Evolutionary conservation across 2,329 filamentous ascomycete genomes (phyloP), one percentile per base, ranked within the genome.

Genomic region (Colletotrichum lini): DNA sequence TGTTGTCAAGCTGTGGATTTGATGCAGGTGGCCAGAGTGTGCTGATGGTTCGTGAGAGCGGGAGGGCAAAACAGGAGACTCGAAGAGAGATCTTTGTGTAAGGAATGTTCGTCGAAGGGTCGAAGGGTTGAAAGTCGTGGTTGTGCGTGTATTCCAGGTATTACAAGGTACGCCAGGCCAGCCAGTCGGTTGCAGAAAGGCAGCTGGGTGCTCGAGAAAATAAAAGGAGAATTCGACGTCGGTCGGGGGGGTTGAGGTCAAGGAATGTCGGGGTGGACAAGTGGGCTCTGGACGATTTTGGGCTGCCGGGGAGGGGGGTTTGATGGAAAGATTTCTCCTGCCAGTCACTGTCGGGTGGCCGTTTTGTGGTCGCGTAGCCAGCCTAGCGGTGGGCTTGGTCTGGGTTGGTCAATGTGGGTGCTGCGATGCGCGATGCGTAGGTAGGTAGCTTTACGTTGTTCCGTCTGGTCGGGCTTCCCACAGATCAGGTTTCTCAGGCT

Each of bases 251-350:
- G 67, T 65, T 69, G 72, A 73, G 72, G 64, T 72, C 63, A 74
- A 74, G 73, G 73, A 73, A 73, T 73, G 72, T 74, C 73, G 71
- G 72, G 72, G 71, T 68, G 63, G 64, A 67, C 49, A 47, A 69
- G 69, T 67, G 71, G 63, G 70, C 61, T 70, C 23, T 65, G 59
- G 56, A 70, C 65, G 66, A 70, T 53, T 64, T 53, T 50, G 67
- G 60, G 60, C 23, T 53, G 21, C 50, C 45, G 49, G 60, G 69
- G 60, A 57, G 68, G 65, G 59, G 35, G 35, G 35, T 10, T 38
- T 42, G 53, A 70, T 57, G 65, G 65, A 30, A 72, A 72, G 69
- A 72, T 72, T 72, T 72, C 67, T 72, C 70, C 52, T 65, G 53
- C 42, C 70, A 62, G 60, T 65, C 67, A 70, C 66, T 72, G 65